Evolutionary conservation across 495 filamentous ascomycete genomes (phyloP).

Genomic region (Durotheca rogersii): DNA sequence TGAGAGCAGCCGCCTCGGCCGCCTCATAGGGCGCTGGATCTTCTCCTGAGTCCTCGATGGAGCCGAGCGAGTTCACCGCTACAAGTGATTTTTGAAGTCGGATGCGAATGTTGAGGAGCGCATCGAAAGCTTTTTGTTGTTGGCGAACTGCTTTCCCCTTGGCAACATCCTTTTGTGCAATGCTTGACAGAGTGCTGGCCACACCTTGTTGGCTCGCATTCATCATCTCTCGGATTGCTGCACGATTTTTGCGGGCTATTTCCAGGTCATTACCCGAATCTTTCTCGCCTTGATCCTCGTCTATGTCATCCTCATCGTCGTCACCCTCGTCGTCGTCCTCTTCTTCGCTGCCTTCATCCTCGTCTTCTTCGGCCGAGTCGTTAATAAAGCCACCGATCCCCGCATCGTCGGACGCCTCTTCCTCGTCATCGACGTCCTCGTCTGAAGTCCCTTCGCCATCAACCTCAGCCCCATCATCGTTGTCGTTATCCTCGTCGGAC

Average conservation of each 20-base stretch:
- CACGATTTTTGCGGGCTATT: slow-evolving; percentile 22
- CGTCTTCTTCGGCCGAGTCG: slow-evolving; percentile 41
- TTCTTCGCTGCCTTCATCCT: slow-evolving; percentile 29
- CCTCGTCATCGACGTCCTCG: slow-evolving; percentile 44
- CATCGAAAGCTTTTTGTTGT: slow-evolving; percentile 82
- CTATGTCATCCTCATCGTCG: slow-evolving; percentile 37
- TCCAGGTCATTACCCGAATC: slow-evolving; percentile 15
- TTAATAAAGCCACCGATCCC: slow-evolving; percentile 41
- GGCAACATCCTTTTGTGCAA: slow-evolving; percentile 57
- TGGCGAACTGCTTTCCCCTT: slow-evolving; percentile 84
- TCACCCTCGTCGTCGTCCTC: slow-evolving; percentile 61
- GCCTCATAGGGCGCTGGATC: slow-evolving; percentile 59
- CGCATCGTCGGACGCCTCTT: slow-evolving; percentile 40
- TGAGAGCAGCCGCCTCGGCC: slow-evolving; percentile 84
- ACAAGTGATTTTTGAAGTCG: slow-evolving; percentile 87
- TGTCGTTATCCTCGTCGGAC: slow-evolving; percentile 42
- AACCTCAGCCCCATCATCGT: slow-evolving; percentile 36
- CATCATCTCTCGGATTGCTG: slow-evolving; percentile 35
- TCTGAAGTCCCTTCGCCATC: slow-evolving; percentile 43
- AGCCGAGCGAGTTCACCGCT: slow-evolving; percentile 72
- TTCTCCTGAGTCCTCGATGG: slow-evolving; percentile 41
- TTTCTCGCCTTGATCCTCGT: slow-evolving; percentile 36
- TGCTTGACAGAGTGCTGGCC: slow-evolving; percentile 45
- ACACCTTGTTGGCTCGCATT: slow-evolving; percentile 43
- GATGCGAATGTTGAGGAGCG: slow-evolving; percentile 82